Base-by-base conservation (phyloP, 2,329 filamentous ascomycete genomes). In the Emmonsia crescens region DNA sequence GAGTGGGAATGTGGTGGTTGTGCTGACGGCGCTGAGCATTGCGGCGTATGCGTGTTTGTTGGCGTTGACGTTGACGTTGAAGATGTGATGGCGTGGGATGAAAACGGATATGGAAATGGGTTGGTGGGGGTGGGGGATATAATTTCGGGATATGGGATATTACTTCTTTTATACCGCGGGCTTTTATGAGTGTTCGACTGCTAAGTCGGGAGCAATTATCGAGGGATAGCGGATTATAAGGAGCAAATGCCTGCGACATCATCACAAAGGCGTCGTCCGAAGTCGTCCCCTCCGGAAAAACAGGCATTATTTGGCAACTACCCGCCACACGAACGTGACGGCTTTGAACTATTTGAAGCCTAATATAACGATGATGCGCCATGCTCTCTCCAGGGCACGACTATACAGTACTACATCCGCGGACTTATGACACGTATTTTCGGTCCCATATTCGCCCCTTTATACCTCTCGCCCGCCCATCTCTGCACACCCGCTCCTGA, bases 1-100 rank as follows among this genome's bases (percentile, higher is more conserved):
- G 19, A 86, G 83, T 73, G 85, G 85, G 38, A 87, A 87, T 71
- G 83, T 85, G 8, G 85, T 87, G 2, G 77, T 85, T 52, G 79
- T 85, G 33, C 71, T 87, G 71, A 86, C 85, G 16, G 82, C 80
- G 29, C 71, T 87, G 70, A 86, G 83, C 68, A 73, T 87, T 19
- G 83, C 82, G 14, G 85, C 85, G 31, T 87, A 87, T 69, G 75
- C 80, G 31, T 83, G 78, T 62, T 74, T 87, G 67, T 76, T 87
- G 64, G 81, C 81, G 36, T 75, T 87, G 68, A 86, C 83, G 3
- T 66, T 86, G 68, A 78, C 77, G 64, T 72, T 65, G 57, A 61
- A 64, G 24, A 60, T 64, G 42, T 66, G 59, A 64, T 38, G 33
- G 24, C 1, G 19, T 33, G 33, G 31, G 21, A 42, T 19, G 4